These are phyloP conservation scores for Apostasia ramifera DNA, from an alignment of 106 monocot species.

Conservation along the genomic window DNA sequence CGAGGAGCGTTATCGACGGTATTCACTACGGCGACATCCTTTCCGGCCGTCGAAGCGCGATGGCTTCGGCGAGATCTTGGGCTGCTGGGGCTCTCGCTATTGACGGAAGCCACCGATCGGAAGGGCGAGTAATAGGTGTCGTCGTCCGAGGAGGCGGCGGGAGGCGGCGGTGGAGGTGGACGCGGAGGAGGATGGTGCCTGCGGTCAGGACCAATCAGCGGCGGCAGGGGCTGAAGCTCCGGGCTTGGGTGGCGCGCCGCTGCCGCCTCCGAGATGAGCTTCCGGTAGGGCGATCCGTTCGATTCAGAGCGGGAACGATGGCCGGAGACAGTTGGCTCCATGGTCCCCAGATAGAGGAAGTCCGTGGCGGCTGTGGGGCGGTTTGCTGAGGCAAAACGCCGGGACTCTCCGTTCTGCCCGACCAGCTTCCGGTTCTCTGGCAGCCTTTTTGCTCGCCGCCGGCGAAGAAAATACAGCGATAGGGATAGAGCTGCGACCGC, in stretches of 20 bases:
- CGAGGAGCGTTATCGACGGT: constrained; percentile 10
- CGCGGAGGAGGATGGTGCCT: neutral
- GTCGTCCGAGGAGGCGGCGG: constrained; percentile 8
- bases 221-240: constrained; percentile 33
- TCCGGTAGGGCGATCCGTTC: constrained; percentile 25
- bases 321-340: constrained; percentile 12
- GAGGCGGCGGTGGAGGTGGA: neutral
- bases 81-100: constrained; percentile 20
- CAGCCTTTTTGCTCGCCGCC: constrained; percentile 1
- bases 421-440: constrained; percentile 8
- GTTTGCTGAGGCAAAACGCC: neutral
- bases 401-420: neutral
- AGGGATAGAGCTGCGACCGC: neutral
- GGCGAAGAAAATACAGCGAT: constrained; percentile 11
- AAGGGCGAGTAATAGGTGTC: constrained; percentile 23
- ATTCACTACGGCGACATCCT: neutral
- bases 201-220: constrained; percentile 2
- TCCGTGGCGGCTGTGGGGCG: constrained; percentile 9
- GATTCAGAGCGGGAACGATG: constrained; percentile 5
- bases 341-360: constrained; percentile 22
- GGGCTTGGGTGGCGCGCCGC: constrained; percentile 22
- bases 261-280: constrained; percentile 11
- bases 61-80: constrained; percentile 19
- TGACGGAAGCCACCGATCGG: constrained; percentile 13
- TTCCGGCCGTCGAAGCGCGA: neutral